phyloP scores from a whole-genome alignment of 202 grass and related monocot genomes.

The Tripidium arundinaceum region DNA sequence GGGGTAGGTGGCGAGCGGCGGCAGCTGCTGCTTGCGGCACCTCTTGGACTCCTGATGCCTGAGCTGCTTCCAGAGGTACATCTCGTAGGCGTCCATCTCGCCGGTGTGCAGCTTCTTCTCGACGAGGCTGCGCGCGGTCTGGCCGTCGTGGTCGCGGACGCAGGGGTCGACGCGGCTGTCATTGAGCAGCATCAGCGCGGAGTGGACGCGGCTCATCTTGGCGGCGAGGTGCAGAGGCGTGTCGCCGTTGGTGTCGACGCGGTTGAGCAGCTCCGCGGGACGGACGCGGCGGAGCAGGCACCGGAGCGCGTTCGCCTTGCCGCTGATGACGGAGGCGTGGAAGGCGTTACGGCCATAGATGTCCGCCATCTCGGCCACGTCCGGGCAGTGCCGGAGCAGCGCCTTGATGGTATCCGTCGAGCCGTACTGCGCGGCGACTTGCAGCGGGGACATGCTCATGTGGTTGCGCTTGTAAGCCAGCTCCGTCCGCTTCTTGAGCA shows the following conservation, averaged over 20 bases:
- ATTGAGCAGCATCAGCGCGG: conserved; percentile 10
- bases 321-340: conserved; percentile 17
- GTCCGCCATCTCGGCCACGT: conserved; percentile 23
- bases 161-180: conserved; percentile 51
- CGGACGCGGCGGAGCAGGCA: background rate
- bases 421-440: conserved; percentile 28
- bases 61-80: conserved; percentile 52
- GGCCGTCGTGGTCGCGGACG: conserved; percentile 32
- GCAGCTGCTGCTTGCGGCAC: conserved; percentile 45
- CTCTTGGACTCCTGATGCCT: conserved; percentile 38
- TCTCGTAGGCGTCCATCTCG: conserved; percentile 35
- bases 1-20: conserved; percentile 14
- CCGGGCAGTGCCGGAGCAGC: conserved; percentile 22
- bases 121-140: conserved; percentile 42
- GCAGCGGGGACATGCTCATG: conserved; percentile 5
- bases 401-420: conserved; percentile 19
- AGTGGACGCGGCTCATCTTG: background rate
- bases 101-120: conserved; percentile 17
- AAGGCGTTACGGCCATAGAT: background rate
- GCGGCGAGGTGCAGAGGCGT: background rate
- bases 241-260: background rate
- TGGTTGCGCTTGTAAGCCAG: conserved; percentile 20
- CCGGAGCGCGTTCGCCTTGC: conserved; percentile 6
- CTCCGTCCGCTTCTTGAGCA: background rate
- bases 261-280: background rate